These are phyloP conservation scores for Mortierella sp. DNA, from an alignment of 371 early-diverging fungal species.

Conservation along the genomic window DNA sequence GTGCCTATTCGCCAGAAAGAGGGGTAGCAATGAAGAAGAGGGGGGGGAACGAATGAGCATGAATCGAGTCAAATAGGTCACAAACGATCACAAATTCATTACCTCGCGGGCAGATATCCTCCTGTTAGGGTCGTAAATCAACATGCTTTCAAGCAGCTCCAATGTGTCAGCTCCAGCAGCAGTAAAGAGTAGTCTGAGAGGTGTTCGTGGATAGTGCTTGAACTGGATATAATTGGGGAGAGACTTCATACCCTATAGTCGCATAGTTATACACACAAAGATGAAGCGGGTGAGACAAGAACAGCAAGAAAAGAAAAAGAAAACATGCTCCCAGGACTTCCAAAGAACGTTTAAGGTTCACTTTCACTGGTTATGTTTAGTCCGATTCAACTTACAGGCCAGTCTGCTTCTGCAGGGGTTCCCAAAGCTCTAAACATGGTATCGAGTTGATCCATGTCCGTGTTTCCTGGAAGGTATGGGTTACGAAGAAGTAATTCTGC, in stretches of 20 bases:
- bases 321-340: background rate
- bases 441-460: slow-evolving; percentile 95
- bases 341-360: background rate
- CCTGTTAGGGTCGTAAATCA: slow-evolving; percentile 91
- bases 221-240: slow-evolving; percentile 82
- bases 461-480: slow-evolving; percentile 95
- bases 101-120: slow-evolving; percentile 89
- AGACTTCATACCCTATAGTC: slow-evolving; percentile 68
- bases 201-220: slow-evolving; percentile 74
- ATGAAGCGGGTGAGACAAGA: background rate
- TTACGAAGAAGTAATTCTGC: slow-evolving; percentile 98
- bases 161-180: slow-evolving; percentile 95
- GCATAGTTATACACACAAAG: background rate
- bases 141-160: slow-evolving; percentile 91
- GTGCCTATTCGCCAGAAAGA: slow-evolving; percentile 60
- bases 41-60: background rate
- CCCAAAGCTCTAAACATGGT: slow-evolving; percentile 96
- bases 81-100: slow-evolving; percentile 6
- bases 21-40: background rate
- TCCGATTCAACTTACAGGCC: slow-evolving; percentile 80
- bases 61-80: background rate
- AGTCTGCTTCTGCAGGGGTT: slow-evolving; percentile 96
- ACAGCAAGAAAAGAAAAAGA: background rate
- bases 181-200: slow-evolving; percentile 85
- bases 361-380: background rate